Evolutionary conservation across 2,329 filamentous ascomycete genomes (phyloP).

Genomic region (Arthrobotrys megalospora): DNA sequence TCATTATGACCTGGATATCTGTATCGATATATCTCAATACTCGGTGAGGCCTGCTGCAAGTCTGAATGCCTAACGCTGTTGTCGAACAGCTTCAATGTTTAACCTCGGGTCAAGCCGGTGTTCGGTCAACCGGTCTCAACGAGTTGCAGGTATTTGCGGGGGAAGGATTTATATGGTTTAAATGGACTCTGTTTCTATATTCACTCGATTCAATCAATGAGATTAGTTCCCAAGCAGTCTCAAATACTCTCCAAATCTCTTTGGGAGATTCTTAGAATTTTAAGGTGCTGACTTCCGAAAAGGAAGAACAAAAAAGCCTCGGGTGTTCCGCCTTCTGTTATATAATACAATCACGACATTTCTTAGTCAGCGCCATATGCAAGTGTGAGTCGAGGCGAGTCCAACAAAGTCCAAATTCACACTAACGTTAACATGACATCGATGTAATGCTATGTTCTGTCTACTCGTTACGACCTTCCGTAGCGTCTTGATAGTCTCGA

Average conservation of each 20-base stretch:
- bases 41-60: not conserved
- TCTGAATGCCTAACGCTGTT: too few species aligned
- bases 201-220: constrained; percentile 6
- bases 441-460: not conserved
- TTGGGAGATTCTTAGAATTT: constrained; percentile 8
- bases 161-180: too few species aligned
- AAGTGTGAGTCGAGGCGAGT: too few species aligned
- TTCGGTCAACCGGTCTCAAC: constrained; percentile 16
- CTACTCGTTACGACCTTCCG: constrained; percentile 36
- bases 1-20: constrained; percentile 15
- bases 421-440: not conserved
- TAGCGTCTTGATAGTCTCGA: not conserved
- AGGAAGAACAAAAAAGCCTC: not conserved
- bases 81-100: constrained; percentile 1
- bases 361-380: constrained; percentile 8
- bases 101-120: constrained; percentile 19
- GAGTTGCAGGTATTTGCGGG: not conserved
- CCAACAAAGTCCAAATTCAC: not conserved
- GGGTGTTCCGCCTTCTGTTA: constrained; percentile 27
- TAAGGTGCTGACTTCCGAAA: constrained; percentile 8
- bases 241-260: not conserved
- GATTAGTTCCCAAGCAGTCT: not conserved
- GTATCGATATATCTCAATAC: not conserved
- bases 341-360: constrained; percentile 48
- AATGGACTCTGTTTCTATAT: not conserved